Conservation (phyloP, 805 yeast species). For the Metschnikowia hibisci region DNA sequence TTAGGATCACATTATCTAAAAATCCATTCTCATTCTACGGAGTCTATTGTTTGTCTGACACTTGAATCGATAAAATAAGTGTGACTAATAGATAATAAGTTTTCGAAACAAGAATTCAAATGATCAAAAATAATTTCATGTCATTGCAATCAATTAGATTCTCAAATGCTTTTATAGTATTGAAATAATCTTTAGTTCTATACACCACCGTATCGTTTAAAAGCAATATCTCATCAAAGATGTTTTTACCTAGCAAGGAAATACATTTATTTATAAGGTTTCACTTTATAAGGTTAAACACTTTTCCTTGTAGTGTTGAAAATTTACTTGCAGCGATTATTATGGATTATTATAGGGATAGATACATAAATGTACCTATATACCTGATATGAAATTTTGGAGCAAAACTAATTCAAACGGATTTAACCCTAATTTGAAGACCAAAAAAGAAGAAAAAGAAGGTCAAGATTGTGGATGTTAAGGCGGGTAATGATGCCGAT, state of each 20-base stretch:
- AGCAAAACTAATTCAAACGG: no score
- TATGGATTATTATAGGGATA: no score
- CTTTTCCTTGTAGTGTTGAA: slow-evolving; percentile 41
- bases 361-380: no score
- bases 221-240: slow-evolving; percentile 53
- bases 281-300: slow-evolving; percentile 53
- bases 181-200: slow-evolving; percentile 34
- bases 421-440: slow-evolving; percentile 69
- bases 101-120: slow-evolving; percentile 59
- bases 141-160: slow-evolving; percentile 19
- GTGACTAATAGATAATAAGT: slow-evolving; percentile 57
- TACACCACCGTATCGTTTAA: slow-evolving; percentile 49
- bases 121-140: slow-evolving; percentile 44
- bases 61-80: slow-evolving; percentile 43
- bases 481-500: not conserved
- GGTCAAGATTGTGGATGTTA: slow-evolving; percentile 41
- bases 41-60: slow-evolving; percentile 13
- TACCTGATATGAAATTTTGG: no score
- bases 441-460: slow-evolving; percentile 70
- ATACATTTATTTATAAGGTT: slow-evolving; percentile 50
- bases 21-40: slow-evolving; percentile 44
- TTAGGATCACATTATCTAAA: slow-evolving; percentile 67
- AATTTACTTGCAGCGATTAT: slow-evolving; percentile 46
- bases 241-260: slow-evolving; percentile 46
- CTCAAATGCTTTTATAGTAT: slow-evolving; percentile 18